These are phyloP conservation scores for Colletotrichum sp. DNA, from an alignment of 2,329 filamentous ascomycete genomes.

Conservation along the genomic window DNA sequence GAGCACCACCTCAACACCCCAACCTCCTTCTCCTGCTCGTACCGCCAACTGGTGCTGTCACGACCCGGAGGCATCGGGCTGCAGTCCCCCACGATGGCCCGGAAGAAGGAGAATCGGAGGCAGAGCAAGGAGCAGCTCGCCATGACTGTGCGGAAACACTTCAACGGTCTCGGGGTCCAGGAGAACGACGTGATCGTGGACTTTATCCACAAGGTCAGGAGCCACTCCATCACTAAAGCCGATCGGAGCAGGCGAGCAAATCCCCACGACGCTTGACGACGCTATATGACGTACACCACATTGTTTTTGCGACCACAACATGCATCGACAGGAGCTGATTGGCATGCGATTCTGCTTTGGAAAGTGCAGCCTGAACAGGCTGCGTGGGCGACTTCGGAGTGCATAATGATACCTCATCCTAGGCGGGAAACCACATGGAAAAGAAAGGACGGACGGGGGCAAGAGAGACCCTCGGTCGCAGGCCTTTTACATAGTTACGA, in stretches of 20 bases:
- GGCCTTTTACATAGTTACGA: slow-evolving; percentile 9
- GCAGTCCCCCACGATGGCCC: slow-evolving; percentile 78
- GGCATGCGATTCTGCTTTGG: not conserved
- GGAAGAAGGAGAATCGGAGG: slow-evolving; percentile 66
- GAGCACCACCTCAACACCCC: slow-evolving; percentile 75
- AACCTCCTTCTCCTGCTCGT: slow-evolving; percentile 70
- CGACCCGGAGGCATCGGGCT: slow-evolving; percentile 69
- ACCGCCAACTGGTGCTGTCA: slow-evolving; percentile 66
- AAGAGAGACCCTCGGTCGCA: not conserved
- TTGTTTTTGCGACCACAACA: not conserved
- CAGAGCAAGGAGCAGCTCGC: slow-evolving; percentile 77
- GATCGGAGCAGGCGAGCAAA: slow-evolving; percentile 13
- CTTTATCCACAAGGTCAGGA: slow-evolving; percentile 71
- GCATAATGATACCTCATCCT: slow-evolving; percentile 22
- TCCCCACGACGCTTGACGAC: slow-evolving; percentile 12
- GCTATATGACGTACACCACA: not conserved
- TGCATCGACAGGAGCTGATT: not conserved
- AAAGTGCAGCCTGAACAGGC: not conserved
- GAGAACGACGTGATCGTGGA: slow-evolving; percentile 86
- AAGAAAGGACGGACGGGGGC: not conserved
- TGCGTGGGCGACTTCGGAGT: slow-evolving; percentile 18
- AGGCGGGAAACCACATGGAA: not conserved
- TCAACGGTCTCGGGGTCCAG: slow-evolving; percentile 78
- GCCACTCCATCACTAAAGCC: slow-evolving; percentile 19
- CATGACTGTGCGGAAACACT: slow-evolving; percentile 78